phyloP scores from a whole-genome alignment of 2,329 filamentous ascomycete genomes.

The Stagonosporopsis cucurbitacearum region DNA sequence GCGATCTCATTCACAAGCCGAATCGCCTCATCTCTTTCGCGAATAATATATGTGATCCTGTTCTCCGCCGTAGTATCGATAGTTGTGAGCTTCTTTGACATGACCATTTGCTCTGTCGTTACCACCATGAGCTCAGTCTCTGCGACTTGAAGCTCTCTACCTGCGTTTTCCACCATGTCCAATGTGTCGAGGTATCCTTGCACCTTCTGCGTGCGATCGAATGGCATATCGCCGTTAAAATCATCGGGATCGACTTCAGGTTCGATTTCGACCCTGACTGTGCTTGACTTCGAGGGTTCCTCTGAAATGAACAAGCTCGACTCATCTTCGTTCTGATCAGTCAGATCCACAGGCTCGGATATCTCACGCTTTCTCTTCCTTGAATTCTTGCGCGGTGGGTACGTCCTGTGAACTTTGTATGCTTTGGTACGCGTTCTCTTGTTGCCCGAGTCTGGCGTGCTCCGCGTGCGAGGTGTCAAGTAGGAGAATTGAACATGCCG shows the following conservation, averaged over 20 bases:
- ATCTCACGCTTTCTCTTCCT: no score
- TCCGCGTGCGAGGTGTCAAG: not conserved
- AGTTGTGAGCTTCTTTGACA: not conserved
- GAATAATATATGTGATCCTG: not conserved
- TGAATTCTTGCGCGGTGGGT: no score
- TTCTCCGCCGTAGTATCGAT: not conserved
- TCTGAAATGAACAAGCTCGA: no score
- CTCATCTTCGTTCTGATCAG: no score
- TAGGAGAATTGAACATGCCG: not conserved
- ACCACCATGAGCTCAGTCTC: not conserved
- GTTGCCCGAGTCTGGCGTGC: not conserved
- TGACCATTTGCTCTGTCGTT: not conserved
- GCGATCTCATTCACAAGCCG: not conserved
- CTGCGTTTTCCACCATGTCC: not conserved
- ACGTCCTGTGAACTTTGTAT: not conserved
- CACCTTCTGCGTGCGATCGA: not conserved
- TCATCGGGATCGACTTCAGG: no score
- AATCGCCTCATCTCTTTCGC: not conserved
- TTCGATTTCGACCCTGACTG: no score
- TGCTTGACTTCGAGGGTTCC: no score
- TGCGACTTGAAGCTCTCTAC: not conserved
- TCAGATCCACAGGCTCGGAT: no score
- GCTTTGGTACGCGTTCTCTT: not conserved
- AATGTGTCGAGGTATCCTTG: not conserved
- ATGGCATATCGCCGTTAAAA: no score